Evolutionary conservation across 75 land plant genomes (phyloP).

Genomic region (Azolla pinnata): DNA sequence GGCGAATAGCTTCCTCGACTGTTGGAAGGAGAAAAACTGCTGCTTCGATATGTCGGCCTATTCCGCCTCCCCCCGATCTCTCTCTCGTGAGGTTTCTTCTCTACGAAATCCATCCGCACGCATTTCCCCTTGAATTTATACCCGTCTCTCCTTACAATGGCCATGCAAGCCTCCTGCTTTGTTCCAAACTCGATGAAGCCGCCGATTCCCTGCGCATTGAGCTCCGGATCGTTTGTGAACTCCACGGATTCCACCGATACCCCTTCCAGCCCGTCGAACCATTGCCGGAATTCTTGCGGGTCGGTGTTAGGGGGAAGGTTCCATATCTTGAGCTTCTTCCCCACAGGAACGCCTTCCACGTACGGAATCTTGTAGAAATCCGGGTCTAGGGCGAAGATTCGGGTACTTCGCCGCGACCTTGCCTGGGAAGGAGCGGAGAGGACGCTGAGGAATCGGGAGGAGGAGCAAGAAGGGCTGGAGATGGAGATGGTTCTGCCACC

Average conservation of each 20-base stretch:
- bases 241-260: conserved; percentile 3
- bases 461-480: background rate
- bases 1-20: background rate
- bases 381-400: background rate
- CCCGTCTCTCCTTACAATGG: conserved; percentile 3
- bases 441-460: conserved; percentile 1
- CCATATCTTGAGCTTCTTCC: conserved; percentile 3
- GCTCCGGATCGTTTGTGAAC: background rate
- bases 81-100: background rate
- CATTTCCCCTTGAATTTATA: background rate
- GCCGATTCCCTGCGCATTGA: conserved; percentile 2
- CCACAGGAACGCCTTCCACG: conserved; percentile 7
- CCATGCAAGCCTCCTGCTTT: conserved; percentile 4
- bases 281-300: background rate
- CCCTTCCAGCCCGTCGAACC: conserved; percentile 1
- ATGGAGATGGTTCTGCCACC: no score
- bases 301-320: conserved; percentile 1
- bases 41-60: background rate
- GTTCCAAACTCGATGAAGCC: conserved; percentile 1
- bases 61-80: background rate
- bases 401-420: background rate
- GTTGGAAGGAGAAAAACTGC: background rate
- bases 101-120: conserved; percentile 1
- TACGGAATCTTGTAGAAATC: conserved; percentile 4
- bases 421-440: background rate